Evolutionary conservation across 257 asterid species (phyloP).

Genomic region (Solanum pennellii): DNA sequence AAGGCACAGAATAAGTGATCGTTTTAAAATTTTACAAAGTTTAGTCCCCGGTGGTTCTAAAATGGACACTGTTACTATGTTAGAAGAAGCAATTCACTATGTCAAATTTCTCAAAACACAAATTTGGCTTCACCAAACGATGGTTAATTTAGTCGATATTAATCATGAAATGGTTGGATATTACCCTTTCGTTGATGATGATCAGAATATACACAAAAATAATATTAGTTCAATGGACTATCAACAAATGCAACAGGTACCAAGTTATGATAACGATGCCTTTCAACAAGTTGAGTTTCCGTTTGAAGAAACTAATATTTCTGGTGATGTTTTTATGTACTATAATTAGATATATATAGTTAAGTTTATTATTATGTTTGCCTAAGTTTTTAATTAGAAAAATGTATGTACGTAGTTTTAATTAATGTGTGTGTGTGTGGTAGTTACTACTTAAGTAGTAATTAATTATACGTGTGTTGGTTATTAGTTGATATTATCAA

Average conservation of each 20-base stretch:
- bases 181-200: background rate
- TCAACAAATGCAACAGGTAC: background rate
- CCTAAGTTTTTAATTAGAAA: background rate
- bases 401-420: background rate
- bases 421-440: background rate
- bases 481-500: background rate
- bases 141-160: conserved; percentile 20
- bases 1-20: conserved; percentile 70
- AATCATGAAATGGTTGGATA: background rate
- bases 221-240: background rate
- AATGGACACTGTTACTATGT: conserved; percentile 75
- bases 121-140: conserved; percentile 51
- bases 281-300: background rate
- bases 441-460: background rate
- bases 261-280: background rate
- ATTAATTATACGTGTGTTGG: background rate
- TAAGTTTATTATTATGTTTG: background rate
- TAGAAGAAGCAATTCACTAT: conserved; percentile 74
- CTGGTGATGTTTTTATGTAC: conserved; percentile 22
- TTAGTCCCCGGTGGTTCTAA: conserved; percentile 69
- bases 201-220: background rate
- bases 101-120: conserved; percentile 72
- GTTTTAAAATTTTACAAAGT: conserved; percentile 74
- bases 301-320: background rate
- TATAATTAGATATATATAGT: conserved; percentile 1